Evolutionary conservation across 2,329 filamentous ascomycete genomes (phyloP), one percentile per base, ranked within the genome.

Genomic region (Ascochyta rabiei): DNA sequence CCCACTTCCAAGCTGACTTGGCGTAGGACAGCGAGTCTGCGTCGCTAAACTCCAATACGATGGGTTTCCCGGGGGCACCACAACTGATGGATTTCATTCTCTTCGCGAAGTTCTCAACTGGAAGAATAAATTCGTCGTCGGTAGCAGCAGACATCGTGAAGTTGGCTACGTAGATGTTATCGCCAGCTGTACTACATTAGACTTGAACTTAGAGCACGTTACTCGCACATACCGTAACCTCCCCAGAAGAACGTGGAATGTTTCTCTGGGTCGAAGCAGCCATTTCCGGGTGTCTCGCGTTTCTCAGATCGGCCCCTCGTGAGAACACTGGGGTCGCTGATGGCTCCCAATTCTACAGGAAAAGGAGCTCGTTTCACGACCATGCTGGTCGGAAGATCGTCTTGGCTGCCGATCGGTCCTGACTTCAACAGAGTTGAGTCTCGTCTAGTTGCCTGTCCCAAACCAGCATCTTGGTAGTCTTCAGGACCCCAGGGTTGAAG

Each of bases 61-160:
- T 61, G 0, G 60, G 57, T 13, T 56, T 23, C 8, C 48, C 54
- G 3, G 56, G 41, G 15, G 39, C 44, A 10, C 65, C 65, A 42
- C 65, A 68, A 2, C 48, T 58, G 46, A 66, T 58, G 13, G 60
- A 61, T 40, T 68, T 66, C 51, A 68, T 57, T 8, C 51, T 50
- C 34, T 63, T 61, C 12, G 65, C 63, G 23, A 68, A 68, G 35
- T 64, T 60, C 45, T 68, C 60, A 4, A 68, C 44, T 10, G 63
- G 59, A 3, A 68, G 48, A 18, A 68, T 62, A 26, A 62, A 57
- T 40, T 68, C 63, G 38, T 68, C 59, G 15, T 66, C 56, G 6
- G 30, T 55, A n/a, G 53, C 55, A 18, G 60, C 61, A 1, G 44
- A 35, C 37, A 68, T 56, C 4, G 65, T 67, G 23, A 67, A 63